A percentile compares a stretch with the other conserved stretches of the same genome.
These are phyloP conservation scores for Bidens hawaiensis DNA, from an alignment of 140 eudicot species.

Conservation along the genomic window DNA sequence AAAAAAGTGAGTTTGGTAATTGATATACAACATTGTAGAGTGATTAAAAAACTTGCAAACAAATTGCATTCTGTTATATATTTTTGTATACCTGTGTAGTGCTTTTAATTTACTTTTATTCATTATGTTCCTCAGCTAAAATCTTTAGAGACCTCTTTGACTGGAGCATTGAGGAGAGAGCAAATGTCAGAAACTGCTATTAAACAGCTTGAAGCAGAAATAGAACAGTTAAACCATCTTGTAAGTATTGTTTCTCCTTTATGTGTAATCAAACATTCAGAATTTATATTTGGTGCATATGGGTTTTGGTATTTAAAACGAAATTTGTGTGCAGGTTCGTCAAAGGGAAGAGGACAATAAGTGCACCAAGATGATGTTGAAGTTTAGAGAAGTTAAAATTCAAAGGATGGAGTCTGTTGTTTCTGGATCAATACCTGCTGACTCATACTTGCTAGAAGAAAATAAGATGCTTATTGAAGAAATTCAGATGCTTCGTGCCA, in stretches of 20 bases:
- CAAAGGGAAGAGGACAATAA: conserved; percentile 91
- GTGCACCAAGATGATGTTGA: conserved; percentile 91
- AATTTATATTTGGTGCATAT: background rate
- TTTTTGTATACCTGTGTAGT: conserved; percentile 11
- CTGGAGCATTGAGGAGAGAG: conserved; percentile 94
- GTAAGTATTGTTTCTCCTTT: conserved; percentile 30
- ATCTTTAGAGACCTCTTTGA: conserved; percentile 66
- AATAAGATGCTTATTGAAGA: conserved; percentile 75
- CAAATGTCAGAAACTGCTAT: conserved; percentile 72
- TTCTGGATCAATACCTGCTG: conserved; percentile 63
- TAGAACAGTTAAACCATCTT: conserved; percentile 78
- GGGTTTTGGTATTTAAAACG: background rate
- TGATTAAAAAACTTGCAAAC: too few relatives aligned
- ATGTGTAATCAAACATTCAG: background rate
- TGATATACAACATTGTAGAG: conserved; percentile 11
- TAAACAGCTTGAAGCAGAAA: conserved; percentile 83
- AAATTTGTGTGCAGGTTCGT: conserved; percentile 52
- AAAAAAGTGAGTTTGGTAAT: background rate
- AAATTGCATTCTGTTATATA: background rate
- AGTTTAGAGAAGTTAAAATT: conserved; percentile 89
- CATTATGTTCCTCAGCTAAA: conserved; percentile 46
- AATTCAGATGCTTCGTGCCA: conserved; percentile 62
- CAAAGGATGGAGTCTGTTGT: conserved; percentile 75
- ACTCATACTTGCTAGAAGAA: conserved; percentile 67
- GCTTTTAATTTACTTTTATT: conserved; percentile 2